Evolutionary conservation across 768 basidiomycete genomes (phyloP).

Genomic region (Lactarius tabidus): DNA sequence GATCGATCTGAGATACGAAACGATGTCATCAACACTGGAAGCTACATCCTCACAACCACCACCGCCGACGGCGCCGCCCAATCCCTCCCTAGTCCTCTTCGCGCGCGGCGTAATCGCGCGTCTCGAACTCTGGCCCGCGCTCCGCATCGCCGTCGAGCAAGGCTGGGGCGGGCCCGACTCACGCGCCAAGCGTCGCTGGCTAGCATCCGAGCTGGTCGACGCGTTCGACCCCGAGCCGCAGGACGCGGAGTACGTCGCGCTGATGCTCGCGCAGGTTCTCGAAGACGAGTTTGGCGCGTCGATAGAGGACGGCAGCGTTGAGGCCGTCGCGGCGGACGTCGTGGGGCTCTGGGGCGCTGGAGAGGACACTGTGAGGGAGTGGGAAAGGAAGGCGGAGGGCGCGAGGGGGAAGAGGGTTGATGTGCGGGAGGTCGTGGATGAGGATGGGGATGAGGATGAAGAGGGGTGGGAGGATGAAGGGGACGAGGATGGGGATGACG

Average conservation of each 20-base stretch:
- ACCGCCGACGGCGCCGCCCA: constrained; percentile 32
- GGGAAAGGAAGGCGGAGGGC: constrained; percentile 61
- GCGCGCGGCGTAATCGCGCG: constrained; percentile 84
- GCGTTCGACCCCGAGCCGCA: constrained; percentile 50
- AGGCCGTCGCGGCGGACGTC: constrained; percentile 67
- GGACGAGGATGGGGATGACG: constrained; percentile 47
- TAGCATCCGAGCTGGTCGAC: constrained; percentile 77
- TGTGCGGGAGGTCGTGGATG: constrained; percentile 43
- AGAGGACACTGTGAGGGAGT: constrained; percentile 48
- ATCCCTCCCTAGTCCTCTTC: constrained; percentile 60
- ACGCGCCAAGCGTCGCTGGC: constrained; percentile 73
- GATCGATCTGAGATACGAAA: background rate
- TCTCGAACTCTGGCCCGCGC: constrained; percentile 77
- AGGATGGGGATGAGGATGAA: constrained; percentile 40
- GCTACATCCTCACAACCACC: constrained; percentile 19
- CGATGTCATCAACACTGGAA: constrained; percentile 3
- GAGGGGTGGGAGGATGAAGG: constrained; percentile 35
- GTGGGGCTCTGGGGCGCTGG: constrained; percentile 62
- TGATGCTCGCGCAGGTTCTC: constrained; percentile 78
- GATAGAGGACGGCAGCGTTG: constrained; percentile 82
- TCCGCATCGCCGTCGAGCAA: constrained; percentile 81
- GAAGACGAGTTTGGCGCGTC: constrained; percentile 81
- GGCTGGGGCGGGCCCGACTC: constrained; percentile 81
- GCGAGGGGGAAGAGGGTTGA: constrained; percentile 53
- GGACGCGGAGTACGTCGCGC: constrained; percentile 77